Evolutionary conservation across 2,329 filamentous ascomycete species (phyloP).

Genomic region (Epichloe glyceriae): DNA sequence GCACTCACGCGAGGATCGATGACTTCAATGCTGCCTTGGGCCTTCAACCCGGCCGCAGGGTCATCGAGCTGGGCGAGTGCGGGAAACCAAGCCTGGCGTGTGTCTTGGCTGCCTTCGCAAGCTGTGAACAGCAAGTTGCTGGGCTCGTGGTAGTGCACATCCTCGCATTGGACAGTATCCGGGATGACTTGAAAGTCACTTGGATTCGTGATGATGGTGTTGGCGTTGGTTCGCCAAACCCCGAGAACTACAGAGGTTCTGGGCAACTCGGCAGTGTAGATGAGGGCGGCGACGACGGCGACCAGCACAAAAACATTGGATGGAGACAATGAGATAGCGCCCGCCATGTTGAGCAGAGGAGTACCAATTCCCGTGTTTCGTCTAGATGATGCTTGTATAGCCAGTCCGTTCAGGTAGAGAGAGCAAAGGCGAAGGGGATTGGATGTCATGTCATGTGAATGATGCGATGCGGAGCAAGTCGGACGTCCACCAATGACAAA

Average conservation of each 20-base stretch:
- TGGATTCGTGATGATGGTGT: conserved; percentile 9
- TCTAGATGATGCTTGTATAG: background rate
- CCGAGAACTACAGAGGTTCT: conserved; percentile 12
- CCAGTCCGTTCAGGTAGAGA: background rate
- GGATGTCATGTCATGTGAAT: too few species aligned
- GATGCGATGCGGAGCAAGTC: too few species aligned
- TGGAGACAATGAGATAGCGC: background rate
- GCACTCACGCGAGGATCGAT: conserved; percentile 38
- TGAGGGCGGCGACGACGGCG: conserved; percentile 1
- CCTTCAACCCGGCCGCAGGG: conserved; percentile 20
- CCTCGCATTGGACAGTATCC: conserved; percentile 45
- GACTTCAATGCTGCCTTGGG: conserved; percentile 34
- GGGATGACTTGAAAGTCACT: conserved; percentile 29
- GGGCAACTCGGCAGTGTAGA: conserved; percentile 4
- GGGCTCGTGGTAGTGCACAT: conserved; percentile 40
- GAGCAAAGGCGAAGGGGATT: too few species aligned
- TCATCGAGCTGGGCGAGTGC: conserved; percentile 28
- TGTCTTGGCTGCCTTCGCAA: conserved; percentile 32
- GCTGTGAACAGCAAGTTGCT: conserved; percentile 41
- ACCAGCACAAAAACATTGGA: background rate
- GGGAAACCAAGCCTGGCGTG: conserved; percentile 40
- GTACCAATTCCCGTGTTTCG: background rate
- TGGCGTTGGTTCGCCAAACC: conserved; percentile 13
- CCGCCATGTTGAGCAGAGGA: background rate
- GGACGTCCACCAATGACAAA: too few species aligned